Percentiles rank a stretch among this genome's conserved stretches.
Evolutionary conservation across 73 alveolate genomes (phyloP).

Genomic region (Tetrahymena thermophila): DNA sequence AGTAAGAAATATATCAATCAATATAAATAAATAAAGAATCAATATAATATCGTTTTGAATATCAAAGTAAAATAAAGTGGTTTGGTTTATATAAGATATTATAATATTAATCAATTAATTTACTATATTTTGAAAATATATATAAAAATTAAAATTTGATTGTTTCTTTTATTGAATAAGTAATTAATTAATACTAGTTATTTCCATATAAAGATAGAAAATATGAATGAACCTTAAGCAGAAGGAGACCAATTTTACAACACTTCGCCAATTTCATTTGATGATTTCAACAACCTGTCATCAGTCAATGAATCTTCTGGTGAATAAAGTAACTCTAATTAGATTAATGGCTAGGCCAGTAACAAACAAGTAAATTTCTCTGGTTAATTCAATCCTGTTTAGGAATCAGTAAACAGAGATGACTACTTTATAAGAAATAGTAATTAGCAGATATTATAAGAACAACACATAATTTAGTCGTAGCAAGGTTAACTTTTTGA

Average conservation of each 20-base stretch:
- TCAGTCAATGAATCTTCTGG: not conserved
- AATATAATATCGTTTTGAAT: not conserved
- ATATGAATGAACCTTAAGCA: not conserved
- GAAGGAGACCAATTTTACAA: not conserved
- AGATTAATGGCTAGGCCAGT: not conserved
- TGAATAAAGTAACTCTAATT: not conserved
- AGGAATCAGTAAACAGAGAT: not conserved
- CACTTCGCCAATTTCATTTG: not conserved
- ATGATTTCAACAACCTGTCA: not conserved
- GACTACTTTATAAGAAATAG: not conserved
- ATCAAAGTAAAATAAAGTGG: not conserved
- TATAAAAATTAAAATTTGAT: not conserved
- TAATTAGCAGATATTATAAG: not conserved
- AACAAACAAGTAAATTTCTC: not conserved
- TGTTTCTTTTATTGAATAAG: not conserved
- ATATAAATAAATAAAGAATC: not conserved
- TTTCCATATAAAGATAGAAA: not conserved
- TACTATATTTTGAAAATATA: not conserved
- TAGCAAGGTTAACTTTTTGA: not conserved
- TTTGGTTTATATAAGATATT: not conserved
- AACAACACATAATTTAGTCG: not conserved
- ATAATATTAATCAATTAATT: not conserved
- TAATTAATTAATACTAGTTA: not conserved
- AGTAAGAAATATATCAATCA: too few relatives aligned
- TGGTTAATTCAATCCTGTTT: not conserved